Percentiles rank a stretch among this genome's conserved stretches.
Evolutionary conservation across 1,284 basidiomycete genomes (phyloP).

Genomic region (Vanrija sp.): DNA sequence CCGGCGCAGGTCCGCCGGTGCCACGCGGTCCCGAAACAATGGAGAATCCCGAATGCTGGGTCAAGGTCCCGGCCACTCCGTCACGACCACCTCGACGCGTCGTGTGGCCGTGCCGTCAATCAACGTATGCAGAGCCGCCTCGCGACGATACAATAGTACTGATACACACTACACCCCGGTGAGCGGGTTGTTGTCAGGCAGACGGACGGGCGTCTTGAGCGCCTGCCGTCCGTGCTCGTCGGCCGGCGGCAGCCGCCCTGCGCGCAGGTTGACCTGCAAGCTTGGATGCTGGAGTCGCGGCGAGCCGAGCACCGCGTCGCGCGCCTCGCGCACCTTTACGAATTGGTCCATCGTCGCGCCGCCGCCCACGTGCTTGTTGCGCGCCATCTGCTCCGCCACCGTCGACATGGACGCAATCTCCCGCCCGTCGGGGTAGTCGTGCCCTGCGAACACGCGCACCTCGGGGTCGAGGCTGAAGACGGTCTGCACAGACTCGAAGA

Average conservation of each 20-base stretch:
- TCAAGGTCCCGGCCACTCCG: too few species aligned
- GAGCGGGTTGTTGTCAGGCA: background rate
- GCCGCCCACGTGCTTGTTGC: conserved; percentile 28
- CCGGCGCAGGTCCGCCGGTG: too few species aligned
- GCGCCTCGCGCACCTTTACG: conserved; percentile 23
- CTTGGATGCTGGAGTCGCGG: conserved; percentile 29
- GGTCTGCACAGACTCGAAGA: conserved; percentile 23
- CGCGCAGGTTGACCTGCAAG: conserved; percentile 36
- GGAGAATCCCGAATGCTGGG: too few species aligned
- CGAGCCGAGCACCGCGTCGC: conserved; percentile 23
- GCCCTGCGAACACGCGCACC: conserved; percentile 28
- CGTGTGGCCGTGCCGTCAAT: too few species aligned
- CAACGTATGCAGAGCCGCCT: too few species aligned
- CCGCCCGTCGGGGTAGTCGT: conserved; percentile 10
- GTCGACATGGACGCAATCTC: conserved; percentile 24
- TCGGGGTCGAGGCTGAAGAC: conserved; percentile 27
- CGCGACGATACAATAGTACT: too few species aligned
- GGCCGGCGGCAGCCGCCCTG: conserved; percentile 21
- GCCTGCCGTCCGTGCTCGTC: conserved; percentile 15
- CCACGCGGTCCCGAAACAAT: too few species aligned
- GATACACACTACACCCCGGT: too few species aligned
- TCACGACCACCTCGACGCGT: too few species aligned
- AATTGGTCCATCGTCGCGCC: conserved; percentile 20
- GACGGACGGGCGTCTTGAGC: conserved; percentile 12
- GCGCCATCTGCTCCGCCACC: conserved; percentile 25